These are phyloP conservation scores for Dendrostoma leiphaemia DNA, from an alignment of 2,329 filamentous ascomycete species.

Conservation along the genomic window DNA sequence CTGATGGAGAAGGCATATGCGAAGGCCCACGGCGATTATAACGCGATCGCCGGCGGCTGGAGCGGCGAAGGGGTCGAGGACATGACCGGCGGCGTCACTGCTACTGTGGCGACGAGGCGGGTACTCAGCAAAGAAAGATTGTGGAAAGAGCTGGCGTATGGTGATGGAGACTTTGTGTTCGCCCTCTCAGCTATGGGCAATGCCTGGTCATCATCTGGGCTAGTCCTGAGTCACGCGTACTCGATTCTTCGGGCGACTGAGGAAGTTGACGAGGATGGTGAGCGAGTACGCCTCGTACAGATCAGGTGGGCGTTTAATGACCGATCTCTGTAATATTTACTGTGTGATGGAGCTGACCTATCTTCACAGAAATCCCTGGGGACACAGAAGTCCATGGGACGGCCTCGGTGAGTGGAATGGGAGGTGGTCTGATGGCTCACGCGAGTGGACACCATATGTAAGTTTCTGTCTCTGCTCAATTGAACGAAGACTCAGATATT, in stretches of 20 bases:
- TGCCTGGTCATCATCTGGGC: constrained; percentile 35
- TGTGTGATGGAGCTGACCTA: not conserved
- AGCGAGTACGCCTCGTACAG: constrained; percentile 39
- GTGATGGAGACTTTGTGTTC: constrained; percentile 67
- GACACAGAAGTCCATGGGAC: constrained; percentile 41
- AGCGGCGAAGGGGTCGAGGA: constrained; percentile 52
- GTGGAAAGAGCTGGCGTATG: constrained; percentile 66
- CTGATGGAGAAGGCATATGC: constrained; percentile 38
- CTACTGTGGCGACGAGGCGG: constrained; percentile 52
- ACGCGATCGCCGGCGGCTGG: constrained; percentile 65
- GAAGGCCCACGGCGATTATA: constrained; percentile 73
- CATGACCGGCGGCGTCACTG: constrained; percentile 55
- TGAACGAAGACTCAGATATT: too few relatives aligned
- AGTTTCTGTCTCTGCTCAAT: not conserved
- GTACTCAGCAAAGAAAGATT: constrained; percentile 67
- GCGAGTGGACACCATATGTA: constrained; percentile 67
- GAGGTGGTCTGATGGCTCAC: constrained; percentile 70
- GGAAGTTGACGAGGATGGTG: constrained; percentile 38
- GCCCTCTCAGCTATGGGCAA: constrained; percentile 32
- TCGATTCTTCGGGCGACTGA: constrained; percentile 48
- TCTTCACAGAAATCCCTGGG: constrained; percentile 65
- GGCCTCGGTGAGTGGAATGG: constrained; percentile 64
- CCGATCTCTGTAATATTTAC: not conserved
- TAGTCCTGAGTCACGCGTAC: constrained; percentile 48
- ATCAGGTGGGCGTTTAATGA: constrained; percentile 44